phyloP scores from a whole-genome alignment of 2,329 filamentous ascomycete species.

The Fusarium denticulatum region DNA sequence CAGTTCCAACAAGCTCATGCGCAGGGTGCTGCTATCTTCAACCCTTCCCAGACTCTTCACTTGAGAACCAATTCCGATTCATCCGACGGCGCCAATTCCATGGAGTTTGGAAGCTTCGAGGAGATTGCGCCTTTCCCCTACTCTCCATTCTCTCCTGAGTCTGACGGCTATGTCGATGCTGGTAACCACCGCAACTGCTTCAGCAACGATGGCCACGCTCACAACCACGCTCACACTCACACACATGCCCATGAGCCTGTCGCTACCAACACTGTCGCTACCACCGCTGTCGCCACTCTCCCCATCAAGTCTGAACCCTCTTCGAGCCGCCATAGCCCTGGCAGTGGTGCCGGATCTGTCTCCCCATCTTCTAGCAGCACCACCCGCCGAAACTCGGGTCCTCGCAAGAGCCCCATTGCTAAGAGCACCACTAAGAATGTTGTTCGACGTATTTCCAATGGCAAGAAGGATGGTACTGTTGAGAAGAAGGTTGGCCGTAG shows the following conservation, averaged over 20 bases:
- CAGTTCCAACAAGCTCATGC: conserved; percentile 64
- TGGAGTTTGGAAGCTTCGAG: conserved; percentile 82
- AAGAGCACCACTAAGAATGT: conserved; percentile 82
- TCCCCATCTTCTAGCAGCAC: conserved; percentile 71
- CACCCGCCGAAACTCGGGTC: conserved; percentile 72
- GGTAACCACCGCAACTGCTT: conserved; percentile 70
- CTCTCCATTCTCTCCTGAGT: conserved; percentile 84
- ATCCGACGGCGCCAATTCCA: conserved; percentile 73
- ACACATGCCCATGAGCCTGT: conserved; percentile 60
- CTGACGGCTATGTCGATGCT: conserved; percentile 76
- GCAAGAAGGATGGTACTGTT: conserved; percentile 78
- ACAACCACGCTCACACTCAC: conserved; percentile 47
- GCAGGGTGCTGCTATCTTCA: conserved; percentile 79
- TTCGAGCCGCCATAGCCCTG: conserved; percentile 69
- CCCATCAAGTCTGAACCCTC: conserved; percentile 68
- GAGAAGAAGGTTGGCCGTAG: conserved; percentile 95
- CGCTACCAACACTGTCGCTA: conserved; percentile 74
- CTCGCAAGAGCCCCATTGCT: conserved; percentile 79
- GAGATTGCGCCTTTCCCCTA: conserved; percentile 77
- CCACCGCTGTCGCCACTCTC: conserved; percentile 74
- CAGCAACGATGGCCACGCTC: conserved; percentile 63
- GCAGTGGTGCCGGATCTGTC: conserved; percentile 68
- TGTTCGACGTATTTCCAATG: conserved; percentile 78
- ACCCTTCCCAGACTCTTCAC: conserved; percentile 90
- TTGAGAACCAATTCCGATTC: conserved; percentile 88